Evolutionary conservation across 1,139 yeast genomes (phyloP).

Genomic region (Lodderomyces elongisporus): DNA sequence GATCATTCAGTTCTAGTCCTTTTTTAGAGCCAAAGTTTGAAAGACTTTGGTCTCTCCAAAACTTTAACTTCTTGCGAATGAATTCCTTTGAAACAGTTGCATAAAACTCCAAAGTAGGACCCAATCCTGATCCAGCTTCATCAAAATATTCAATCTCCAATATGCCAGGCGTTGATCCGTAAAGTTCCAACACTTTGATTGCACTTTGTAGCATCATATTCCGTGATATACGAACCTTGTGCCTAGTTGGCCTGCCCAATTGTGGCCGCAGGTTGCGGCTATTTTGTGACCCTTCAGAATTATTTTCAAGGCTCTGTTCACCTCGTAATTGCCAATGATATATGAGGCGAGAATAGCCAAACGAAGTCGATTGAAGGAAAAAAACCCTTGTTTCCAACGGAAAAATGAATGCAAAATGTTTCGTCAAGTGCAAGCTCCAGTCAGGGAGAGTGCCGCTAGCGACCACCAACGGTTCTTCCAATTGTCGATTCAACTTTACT

Average conservation of each 20-base stretch:
- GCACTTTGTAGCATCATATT: constrained; percentile 72
- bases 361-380: constrained; percentile 82
- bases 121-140: constrained; percentile 95
- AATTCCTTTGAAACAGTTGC: constrained; percentile 74
- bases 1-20: constrained; percentile 20
- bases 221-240: constrained; percentile 76
- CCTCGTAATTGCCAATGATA: constrained; percentile 68
- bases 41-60: constrained; percentile 62
- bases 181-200: constrained; percentile 66
- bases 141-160: constrained; percentile 85
- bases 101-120: constrained; percentile 93
- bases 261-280: constrained; percentile 28
- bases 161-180: constrained; percentile 76
- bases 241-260: constrained; percentile 74
- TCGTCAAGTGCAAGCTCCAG: constrained; percentile 75
- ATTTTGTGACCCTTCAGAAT: constrained; percentile 8
- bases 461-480: constrained; percentile 85
- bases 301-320: constrained; percentile 33
- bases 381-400: constrained; percentile 78
- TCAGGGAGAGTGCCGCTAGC: constrained; percentile 84
- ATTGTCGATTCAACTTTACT: constrained; percentile 79
- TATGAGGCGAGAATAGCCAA: constrained; percentile 83
- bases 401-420: constrained; percentile 73
- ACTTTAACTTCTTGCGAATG: constrained; percentile 45
- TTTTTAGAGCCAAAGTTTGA: neutral